A percentile compares a stretch with the other conserved stretches of the same genome.
Evolutionary conservation across 208 protist genomes (phyloP).

Genomic region (Acanthamoeba castellanii): DNA sequence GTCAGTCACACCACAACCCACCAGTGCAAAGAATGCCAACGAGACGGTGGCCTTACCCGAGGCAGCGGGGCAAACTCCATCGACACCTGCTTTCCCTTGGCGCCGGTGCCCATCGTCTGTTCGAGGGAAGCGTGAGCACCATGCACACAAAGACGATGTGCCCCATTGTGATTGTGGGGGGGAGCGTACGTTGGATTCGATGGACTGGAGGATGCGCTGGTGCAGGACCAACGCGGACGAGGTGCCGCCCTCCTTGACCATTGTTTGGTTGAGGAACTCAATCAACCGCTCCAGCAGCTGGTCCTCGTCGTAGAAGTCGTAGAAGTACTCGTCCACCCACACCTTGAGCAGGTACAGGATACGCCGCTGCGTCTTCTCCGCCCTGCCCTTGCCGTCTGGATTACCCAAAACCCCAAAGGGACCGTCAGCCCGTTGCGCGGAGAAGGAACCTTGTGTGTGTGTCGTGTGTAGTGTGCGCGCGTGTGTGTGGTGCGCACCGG

Average conservation of each 20-base stretch:
- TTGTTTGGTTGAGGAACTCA: conserved; percentile 70
- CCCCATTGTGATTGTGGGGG: neutral
- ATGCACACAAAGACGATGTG: neutral
- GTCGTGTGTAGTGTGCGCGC: too few relatives aligned
- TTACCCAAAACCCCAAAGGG: neutral
- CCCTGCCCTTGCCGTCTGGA: conserved; percentile 51
- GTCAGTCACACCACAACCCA: too few relatives aligned
- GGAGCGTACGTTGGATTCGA: conserved; percentile 64
- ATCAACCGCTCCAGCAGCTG: conserved; percentile 70
- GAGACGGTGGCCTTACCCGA: neutral
- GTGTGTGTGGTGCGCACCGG: neutral
- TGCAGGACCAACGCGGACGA: conserved; percentile 52
- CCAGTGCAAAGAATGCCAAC: neutral
- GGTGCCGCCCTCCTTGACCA: conserved; percentile 70
- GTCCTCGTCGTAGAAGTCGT: conserved; percentile 74
- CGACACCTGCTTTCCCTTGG: conserved; percentile 18
- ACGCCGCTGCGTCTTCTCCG: conserved; percentile 68
- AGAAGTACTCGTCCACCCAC: conserved; percentile 74
- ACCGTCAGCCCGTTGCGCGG: too few relatives aligned
- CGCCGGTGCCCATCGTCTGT: conserved; percentile 57
- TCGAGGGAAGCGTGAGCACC: neutral
- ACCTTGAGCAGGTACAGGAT: conserved; percentile 73
- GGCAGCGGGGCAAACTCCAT: conserved; percentile 36
- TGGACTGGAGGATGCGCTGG: conserved; percentile 69
- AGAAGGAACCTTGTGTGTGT: too few relatives aligned